Evolutionary conservation across 2,329 filamentous ascomycete species (phyloP), one percentile per base, ranked within the genome.

Genomic region (Pyrenochaeta sp.): DNA sequence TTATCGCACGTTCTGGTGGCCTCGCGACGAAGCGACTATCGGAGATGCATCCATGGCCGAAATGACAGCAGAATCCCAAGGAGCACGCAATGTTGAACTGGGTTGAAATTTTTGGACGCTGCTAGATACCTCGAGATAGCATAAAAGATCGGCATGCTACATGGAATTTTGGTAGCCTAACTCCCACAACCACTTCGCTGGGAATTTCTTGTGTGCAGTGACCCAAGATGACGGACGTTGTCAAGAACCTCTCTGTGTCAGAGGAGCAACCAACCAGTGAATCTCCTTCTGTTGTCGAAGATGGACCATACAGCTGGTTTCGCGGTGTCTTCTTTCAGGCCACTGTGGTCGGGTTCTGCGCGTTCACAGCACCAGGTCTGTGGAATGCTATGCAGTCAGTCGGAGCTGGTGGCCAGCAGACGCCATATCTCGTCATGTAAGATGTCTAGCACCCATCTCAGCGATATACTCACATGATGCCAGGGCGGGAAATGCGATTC

Each of bases 401-500:
- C 8, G 61, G 61, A 4, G 64, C 64, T 17, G 62, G 62, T 17
- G 62, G 65, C 7, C 53, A 61, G 34, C 61, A 65, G 21, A 62
- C 53, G 1, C 61, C 63, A 14, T 67, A 60, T 35, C 42, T 65
- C 3, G 59, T 63, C 15, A 68, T 68, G 60, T 63, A 46, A 38
- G 36, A 11, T 17, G 3, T 10, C 8, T 4, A 32, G 2, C 11
- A 34, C 7, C 19, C 9, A 2, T 19, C 7, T 6, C n/a, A 8
- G 2, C n/a, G 32, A 26, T 27, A 21, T 17, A 3, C 40, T 42
- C 21, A 37, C 23, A 36, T 23, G 4, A n/a, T 15, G 28, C 15
- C 22, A 51, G 44, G 37, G 67, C 69, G 0, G 70, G 67, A 4
- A 73, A 73, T 29, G 61, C 69, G 1, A 59, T 73, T 11, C 56